Evolutionary conservation across 768 basidiomycete species (phyloP), one percentile per base, ranked within the genome.

Genomic region (Tubosaeta sp.): DNA sequence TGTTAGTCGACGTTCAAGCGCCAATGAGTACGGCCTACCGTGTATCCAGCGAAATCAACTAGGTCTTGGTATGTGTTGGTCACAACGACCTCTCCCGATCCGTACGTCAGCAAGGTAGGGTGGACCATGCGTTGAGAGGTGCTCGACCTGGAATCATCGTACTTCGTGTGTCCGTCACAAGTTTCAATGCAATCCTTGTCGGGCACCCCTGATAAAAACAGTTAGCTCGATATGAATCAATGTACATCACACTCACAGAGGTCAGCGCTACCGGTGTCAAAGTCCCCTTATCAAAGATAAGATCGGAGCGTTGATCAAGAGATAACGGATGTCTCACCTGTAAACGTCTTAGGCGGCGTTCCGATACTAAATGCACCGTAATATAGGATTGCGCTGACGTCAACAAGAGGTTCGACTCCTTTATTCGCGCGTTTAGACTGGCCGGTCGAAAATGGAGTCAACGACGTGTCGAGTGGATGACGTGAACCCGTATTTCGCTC

Each of bases 211-310:
- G n/a, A 32, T 2, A 33, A 29, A 35, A 33, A 43, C 8, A 19
- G 29, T 55, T 17, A 59, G n/a, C 8, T 5, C 22, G n/a, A 8
- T n/a, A 13, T 12, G 4, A 0, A 9, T 17, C 22, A 22, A 22
- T 22, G 22, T 22, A 22, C 22, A 22, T 22, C 22, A 22, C 22
- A 48, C 65, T 48, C 48, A 59, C 63, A 53, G 12, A 77, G 59
- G 58, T 82, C 80, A 53, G 74, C 71, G 42, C 77, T 78, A 39
- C 79, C 76, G 10, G 77, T 79, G 57, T 79, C 78, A 51, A 76
- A 75, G 54, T 76, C 75, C 55, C 77, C 76, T 76, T 29, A 12
- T 27, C 26, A 17, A 41, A 9, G 25, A 38, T 10, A 14, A 47
- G 1, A 42, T 54, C 22, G 48, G 38, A 1, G 31, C 26, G 27